These are phyloP conservation scores for Aureobasidium lini DNA, from an alignment of 2,329 filamentous ascomycete genomes.

Conservation along the genomic window DNA sequence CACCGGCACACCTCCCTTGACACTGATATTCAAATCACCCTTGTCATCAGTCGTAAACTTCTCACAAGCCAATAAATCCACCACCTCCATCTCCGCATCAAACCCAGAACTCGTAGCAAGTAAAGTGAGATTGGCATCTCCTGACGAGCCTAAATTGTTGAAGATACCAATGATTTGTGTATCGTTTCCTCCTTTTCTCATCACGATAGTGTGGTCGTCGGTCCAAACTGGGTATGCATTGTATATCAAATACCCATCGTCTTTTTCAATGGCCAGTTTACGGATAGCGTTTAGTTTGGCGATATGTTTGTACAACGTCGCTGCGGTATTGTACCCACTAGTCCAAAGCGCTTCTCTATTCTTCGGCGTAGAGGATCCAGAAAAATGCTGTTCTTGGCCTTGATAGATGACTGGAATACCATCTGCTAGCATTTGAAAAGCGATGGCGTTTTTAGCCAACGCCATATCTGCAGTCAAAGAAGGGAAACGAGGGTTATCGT, in stretches of 20 bases:
- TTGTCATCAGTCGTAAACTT: constrained; percentile 34
- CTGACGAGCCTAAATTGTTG: constrained; percentile 32
- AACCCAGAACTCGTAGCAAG: constrained; percentile 21
- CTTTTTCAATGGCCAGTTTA: constrained; percentile 33
- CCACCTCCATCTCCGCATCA: constrained; percentile 18
- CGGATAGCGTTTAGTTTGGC: constrained; percentile 36
- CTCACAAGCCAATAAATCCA: constrained; percentile 40
- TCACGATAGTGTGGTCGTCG: constrained; percentile 36
- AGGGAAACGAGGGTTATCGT: constrained; percentile 34
- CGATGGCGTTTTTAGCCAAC: constrained; percentile 33
- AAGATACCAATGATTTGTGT: constrained; percentile 39
- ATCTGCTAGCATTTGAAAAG: constrained; percentile 33
- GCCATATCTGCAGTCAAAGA: constrained; percentile 29
- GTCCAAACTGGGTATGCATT: constrained; percentile 38
- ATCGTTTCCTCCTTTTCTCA: constrained; percentile 36
- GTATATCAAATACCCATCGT: constrained; percentile 34
- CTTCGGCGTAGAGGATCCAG: constrained; percentile 25
- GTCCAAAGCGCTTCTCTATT: constrained; percentile 35
- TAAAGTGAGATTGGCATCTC: not conserved
- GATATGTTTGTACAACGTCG: constrained; percentile 34
- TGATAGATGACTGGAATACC: constrained; percentile 38
- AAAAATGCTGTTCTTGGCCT: constrained; percentile 37
- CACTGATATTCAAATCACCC: constrained; percentile 38
- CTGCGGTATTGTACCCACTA: constrained; percentile 31
- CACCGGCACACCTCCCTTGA: constrained; percentile 37